Evolutionary conservation across 2,329 filamentous ascomycete species (phyloP).

Genomic region (Fusarium praegraminearum): DNA sequence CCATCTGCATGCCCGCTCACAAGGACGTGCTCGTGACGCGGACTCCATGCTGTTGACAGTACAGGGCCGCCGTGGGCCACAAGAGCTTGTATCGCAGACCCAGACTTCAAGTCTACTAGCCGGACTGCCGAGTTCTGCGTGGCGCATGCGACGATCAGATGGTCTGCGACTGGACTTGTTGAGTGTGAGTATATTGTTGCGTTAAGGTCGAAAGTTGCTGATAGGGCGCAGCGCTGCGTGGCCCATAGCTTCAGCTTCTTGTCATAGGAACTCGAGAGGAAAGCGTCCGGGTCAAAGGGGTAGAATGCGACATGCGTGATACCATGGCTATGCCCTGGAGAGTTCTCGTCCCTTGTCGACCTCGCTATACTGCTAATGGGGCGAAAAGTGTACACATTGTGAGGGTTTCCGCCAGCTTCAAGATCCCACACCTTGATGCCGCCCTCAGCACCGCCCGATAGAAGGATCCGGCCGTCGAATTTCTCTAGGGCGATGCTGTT

Average conservation of each 20-base stretch:
- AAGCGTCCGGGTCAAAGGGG: conserved; percentile 80
- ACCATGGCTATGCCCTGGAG: conserved; percentile 71
- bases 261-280: conserved; percentile 83
- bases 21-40: conserved; percentile 80
- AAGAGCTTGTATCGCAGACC: conserved; percentile 76
- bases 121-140: conserved; percentile 88
- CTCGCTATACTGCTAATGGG: conserved; percentile 66
- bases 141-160: conserved; percentile 87
- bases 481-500: conserved; percentile 84
- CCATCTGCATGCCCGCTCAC: conserved; percentile 89
- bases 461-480: conserved; percentile 80
- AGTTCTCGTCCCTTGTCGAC: conserved; percentile 49
- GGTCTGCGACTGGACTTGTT: conserved; percentile 76
- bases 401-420: conserved; percentile 66
- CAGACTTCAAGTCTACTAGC: conserved; percentile 87
- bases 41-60: conserved; percentile 83
- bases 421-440: conserved; percentile 90
- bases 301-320: conserved; percentile 84
- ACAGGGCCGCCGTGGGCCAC: conserved; percentile 76
- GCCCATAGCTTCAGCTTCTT: conserved; percentile 81
- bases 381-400: conserved; percentile 62
- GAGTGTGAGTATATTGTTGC: conserved; percentile 81
- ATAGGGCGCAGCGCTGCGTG: conserved; percentile 69
- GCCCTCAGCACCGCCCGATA: conserved; percentile 88
- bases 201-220: conserved; percentile 75